Evolutionary conservation across 345 rosid species (phyloP), one percentile per base, ranked within the genome.

Genomic region (Rubroshorea leprosula): DNA sequence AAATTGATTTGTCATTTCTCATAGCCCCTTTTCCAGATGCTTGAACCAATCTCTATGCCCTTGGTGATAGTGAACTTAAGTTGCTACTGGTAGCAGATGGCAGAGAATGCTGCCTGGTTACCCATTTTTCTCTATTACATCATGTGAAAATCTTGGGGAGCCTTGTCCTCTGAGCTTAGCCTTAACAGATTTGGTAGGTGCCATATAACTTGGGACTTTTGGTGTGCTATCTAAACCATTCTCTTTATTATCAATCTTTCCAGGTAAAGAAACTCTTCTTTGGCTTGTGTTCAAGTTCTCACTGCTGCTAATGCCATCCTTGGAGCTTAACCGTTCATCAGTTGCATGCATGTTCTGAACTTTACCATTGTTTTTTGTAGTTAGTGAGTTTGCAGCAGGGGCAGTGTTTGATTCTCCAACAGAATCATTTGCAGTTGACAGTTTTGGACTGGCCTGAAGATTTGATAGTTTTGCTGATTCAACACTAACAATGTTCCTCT

Each of bases 141-240:
- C 89, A 64, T 55, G 71, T 27, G 76, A 24, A 58, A 82, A 23
- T 49, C 79, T 48, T 0, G 93, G 82, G 45, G 96, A 80, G 49
- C 83, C 90, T 72, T 87, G 90, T 67, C 72, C 89, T 69, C 77
- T 80, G 38, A 83, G 71, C 74, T 77, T 87, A 61, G 96, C 96
- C 78, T 79, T 90, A 27, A 84, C 86, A 68, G 96, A 87, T 74
- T 77, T 80, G 62, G 96, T 90, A 49, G 93, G 86, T 47, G 87
- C 89, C 97, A 85, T 90, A 60, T 87, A 90, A 74, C 96, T 83
- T 13, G 96, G 96, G 49, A 80, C 67, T 61, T n/a, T 87, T 15
- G 79, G 51, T n/a, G 76, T 65, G 53, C 72, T 78, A 13, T 71
- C 81, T 24, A 69, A 56, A 49, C 67, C 89, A 46, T 79, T 76